Conservation (phyloP, 139 green algal genomes). For the Tetradesmus obliquus region DNA sequence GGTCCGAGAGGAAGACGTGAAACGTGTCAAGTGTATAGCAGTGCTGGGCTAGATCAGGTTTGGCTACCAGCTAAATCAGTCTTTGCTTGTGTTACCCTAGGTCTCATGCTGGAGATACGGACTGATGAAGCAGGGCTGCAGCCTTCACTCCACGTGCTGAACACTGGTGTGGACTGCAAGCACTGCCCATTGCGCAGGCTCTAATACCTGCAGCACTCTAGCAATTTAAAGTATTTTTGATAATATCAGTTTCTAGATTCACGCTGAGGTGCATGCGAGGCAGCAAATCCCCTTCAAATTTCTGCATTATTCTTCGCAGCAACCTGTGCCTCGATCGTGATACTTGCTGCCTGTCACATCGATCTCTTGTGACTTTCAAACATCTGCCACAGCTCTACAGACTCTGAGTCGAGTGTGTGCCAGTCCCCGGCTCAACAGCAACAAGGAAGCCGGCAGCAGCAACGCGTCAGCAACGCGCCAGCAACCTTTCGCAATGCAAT, state of each 20-base stretch:
- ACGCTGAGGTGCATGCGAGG: background rate
- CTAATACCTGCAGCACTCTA: background rate
- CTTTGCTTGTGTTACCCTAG: background rate
- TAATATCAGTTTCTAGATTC: too few relatives aligned
- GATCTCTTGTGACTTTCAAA: background rate
- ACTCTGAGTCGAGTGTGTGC: background rate
- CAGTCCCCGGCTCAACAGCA: background rate
- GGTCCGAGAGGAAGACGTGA: background rate
- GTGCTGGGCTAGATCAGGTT: background rate
- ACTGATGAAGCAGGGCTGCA: too few relatives aligned
- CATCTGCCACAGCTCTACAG: background rate
- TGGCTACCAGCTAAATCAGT: background rate
- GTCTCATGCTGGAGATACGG: too few relatives aligned
- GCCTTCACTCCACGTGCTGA: too few relatives aligned
- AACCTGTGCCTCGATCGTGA: background rate
- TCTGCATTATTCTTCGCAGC: background rate
- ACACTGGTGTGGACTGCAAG: too few relatives aligned
- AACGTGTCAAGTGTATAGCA: background rate
- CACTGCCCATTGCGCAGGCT: too few relatives aligned
- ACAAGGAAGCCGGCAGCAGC: background rate
- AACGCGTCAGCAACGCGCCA: too few relatives aligned
- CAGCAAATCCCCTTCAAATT: background rate
- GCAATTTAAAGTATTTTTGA: too few relatives aligned
- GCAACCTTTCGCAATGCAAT: constrained; percentile 9
- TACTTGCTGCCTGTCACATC: background rate